A percentile compares a stretch with the other conserved stretches of the same genome.
Evolutionary conservation across 345 rosid species (phyloP).

Genomic region (Sonneratia caseolaris): DNA sequence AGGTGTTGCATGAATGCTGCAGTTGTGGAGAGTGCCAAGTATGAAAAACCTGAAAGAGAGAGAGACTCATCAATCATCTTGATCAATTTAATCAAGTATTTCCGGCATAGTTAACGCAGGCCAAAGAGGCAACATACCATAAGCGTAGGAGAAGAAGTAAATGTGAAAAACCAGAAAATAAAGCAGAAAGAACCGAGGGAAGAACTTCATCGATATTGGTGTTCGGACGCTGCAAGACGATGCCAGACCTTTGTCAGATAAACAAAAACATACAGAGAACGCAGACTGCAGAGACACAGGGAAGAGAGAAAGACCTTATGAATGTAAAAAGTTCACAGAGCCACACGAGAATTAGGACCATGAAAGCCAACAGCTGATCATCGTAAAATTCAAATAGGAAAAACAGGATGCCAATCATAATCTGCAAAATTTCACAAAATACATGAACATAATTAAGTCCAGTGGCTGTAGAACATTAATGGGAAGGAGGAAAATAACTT

Average conservation of each 20-base stretch:
- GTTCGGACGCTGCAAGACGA: conserved; percentile 78
- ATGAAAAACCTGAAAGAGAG: conserved; percentile 65
- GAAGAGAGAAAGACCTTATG: conserved; percentile 57
- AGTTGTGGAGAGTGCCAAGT: conserved; percentile 75
- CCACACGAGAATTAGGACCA: conserved; percentile 99
- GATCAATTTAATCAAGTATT: background rate
- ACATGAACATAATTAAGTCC: background rate
- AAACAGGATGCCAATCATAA: conserved; percentile 96
- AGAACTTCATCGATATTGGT: conserved; percentile 97
- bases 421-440: conserved; percentile 44
- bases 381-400: conserved; percentile 95
- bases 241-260: conserved; percentile 1
- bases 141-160: conserved; percentile 86
- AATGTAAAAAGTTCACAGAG: conserved; percentile 89
- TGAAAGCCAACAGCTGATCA: conserved; percentile 96
- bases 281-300: background rate
- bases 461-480: background rate
- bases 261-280: background rate
- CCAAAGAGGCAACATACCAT: conserved; percentile 41
- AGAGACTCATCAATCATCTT: background rate
- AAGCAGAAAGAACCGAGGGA: conserved; percentile 94
- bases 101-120: too few relatives aligned
- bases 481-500: background rate
- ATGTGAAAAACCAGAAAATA: conserved; percentile 98
- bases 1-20: conserved; percentile 98